phyloP scores from a whole-genome alignment of 2,329 filamentous ascomycete species.

The Pseudogymnoascus sp. region DNA sequence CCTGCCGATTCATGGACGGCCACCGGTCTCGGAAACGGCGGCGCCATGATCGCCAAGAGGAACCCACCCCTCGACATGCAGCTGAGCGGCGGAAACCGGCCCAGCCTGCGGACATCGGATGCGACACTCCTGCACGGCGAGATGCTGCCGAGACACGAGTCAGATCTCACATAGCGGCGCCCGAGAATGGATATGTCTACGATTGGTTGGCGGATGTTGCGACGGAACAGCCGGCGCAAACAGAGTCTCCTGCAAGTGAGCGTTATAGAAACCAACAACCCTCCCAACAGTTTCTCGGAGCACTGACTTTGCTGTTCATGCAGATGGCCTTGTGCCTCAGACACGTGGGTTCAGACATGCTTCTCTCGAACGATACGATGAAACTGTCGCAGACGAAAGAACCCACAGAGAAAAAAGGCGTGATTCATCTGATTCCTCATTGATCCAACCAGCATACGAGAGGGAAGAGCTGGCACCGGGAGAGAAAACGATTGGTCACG shows the following conservation, averaged over 20 bases:
- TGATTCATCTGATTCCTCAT: neutral
- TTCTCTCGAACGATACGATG: neutral
- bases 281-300: neutral
- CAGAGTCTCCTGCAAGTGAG: neutral
- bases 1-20: neutral
- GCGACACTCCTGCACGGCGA: neutral
- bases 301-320: neutral
- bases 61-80: neutral
- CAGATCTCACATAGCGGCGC: neutral
- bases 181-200: neutral
- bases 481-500: neutral
- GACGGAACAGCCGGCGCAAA: neutral
- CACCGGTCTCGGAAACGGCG: neutral
- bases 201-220: neutral
- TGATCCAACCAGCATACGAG: neutral
- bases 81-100: neutral
- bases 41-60: neutral
- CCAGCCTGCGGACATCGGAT: neutral
- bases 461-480: neutral
- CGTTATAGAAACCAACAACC: neutral
- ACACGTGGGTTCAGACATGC: neutral
- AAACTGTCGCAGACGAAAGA: neutral
- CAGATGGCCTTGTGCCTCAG: neutral
- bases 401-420: neutral
- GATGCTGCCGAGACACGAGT: neutral